Evolutionary conservation across 768 basidiomycete genomes (phyloP).

Genomic region (Phylloporus scabripes): DNA sequence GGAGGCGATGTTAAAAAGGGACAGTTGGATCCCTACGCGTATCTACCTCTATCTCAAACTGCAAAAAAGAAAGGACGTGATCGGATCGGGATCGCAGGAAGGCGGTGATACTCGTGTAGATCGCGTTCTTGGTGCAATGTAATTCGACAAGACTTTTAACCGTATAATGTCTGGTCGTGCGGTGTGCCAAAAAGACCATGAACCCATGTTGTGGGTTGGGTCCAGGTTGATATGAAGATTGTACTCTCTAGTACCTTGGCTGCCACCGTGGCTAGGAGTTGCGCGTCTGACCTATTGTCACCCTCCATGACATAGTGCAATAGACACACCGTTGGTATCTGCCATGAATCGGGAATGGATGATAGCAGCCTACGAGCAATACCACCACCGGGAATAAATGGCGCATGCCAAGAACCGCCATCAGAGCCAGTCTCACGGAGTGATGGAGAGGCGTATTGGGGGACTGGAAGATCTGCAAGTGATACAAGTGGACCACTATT

Average conservation of each 20-base stretch:
- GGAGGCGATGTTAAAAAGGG: conserved; percentile 90
- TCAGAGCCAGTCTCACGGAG: conserved; percentile 30
- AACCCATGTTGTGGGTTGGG: conserved; percentile 59
- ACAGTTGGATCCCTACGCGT: conserved; percentile 89
- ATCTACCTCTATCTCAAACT: conserved; percentile 78
- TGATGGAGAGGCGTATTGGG: conserved; percentile 48
- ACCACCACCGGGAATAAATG: conserved; percentile 79
- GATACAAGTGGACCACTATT: conserved; percentile 38
- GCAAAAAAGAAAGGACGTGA: conserved; percentile 54
- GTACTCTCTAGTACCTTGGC: conserved; percentile 44
- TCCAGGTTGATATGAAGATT: conserved; percentile 38
- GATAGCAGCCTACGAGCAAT: conserved; percentile 61
- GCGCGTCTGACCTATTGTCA: conserved; percentile 73
- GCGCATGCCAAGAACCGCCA: conserved; percentile 35
- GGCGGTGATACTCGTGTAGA: conserved; percentile 37
- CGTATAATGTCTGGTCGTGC: conserved; percentile 69
- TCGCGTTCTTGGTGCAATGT: background rate
- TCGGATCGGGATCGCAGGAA: conserved; percentile 58
- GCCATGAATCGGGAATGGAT: conserved; percentile 46
- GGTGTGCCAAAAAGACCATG: conserved; percentile 62
- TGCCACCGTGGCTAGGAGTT: conserved; percentile 50
- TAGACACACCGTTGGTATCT: conserved; percentile 51
- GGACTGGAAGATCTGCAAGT: conserved; percentile 45
- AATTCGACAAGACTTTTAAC: conserved; percentile 32
- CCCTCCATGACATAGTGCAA: conserved; percentile 79